Base-by-base conservation (phyloP, 1,139 yeast species). In the Geotrichum reessii region DNA sequence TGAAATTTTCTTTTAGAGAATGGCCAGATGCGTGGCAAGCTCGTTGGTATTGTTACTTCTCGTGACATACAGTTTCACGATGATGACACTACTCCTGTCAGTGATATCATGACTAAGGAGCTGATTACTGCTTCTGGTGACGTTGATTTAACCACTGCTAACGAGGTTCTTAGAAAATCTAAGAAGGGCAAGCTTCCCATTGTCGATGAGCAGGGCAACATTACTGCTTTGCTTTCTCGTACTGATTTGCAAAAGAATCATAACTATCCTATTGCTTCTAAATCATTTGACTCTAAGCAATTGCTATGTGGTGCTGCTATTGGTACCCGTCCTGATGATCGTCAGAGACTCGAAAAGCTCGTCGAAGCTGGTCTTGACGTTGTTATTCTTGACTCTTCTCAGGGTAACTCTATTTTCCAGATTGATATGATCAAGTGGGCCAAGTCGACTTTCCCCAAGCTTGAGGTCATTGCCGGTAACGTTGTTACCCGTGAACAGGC, bases 401-500 rank as follows among this genome's bases (percentile, higher is more conserved):
- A 93, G 79, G 99, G 99, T 76, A 88, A 95, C 79, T 93, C 99
- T 57, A 71, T 87, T 67, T 93, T 87, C 89, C 99, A 93, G 81
- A 76, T 92, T 70, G 84, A 93, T 67, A 88, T 93, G 96, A 81
- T 93, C 76, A 81, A 85, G 77, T 90, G 91, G 93, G 87, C 90
- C 76, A 93, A 95, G 79, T 72, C 76, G 66, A 87, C 82, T 59
- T 85, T 75, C 81, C 92, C 96, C 65, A 81, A 86, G 28, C 79
- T 93, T 70, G 84, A 93, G 76, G 89, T 93, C 65, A 84, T 93
- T 76, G 99, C 96, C 63, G 99, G 99, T 81, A 93, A 93, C 73
- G 99, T 95, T 70, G 99, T 92, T 63, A 92, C 97, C 67, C 87
- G 99, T 77, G 99, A 93, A 76, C 99, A 95, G 81, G 98, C 99